Conservation (phyloP, 495 filamentous ascomycete species). For the Neurospora sp. region DNA sequence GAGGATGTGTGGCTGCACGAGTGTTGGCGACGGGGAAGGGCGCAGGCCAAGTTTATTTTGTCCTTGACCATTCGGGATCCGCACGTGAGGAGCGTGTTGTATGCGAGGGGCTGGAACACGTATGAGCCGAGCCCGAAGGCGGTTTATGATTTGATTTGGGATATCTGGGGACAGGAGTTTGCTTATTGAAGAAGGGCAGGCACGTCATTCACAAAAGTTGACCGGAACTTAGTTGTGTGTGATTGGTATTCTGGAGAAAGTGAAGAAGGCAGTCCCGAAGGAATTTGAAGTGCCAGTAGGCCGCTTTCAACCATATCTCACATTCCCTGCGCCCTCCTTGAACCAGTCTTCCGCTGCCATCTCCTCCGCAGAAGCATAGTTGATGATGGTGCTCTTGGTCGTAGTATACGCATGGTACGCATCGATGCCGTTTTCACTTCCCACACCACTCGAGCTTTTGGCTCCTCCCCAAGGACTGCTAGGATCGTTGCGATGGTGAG, state of each 20-base stretch:
- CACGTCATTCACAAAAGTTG: not conserved
- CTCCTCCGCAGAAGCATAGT: conserved; percentile 39
- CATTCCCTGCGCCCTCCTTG: conserved; percentile 28
- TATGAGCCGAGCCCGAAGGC: not conserved
- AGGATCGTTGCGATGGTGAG: conserved; percentile 52
- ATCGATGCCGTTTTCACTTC: conserved; percentile 48
- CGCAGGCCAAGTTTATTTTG: not conserved
- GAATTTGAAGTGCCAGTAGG: not conserved
- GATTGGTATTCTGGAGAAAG: not conserved
- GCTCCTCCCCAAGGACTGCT: conserved; percentile 51
- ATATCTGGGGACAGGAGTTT: not conserved
- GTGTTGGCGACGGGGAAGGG: not conserved
- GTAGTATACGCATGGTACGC: conserved; percentile 49
- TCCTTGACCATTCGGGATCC: not conserved
- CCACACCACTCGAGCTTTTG: conserved; percentile 42
- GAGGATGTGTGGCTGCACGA: not conserved
- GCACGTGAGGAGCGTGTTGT: not conserved
- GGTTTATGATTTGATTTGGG: not conserved
- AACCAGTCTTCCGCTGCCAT: conserved; percentile 40
- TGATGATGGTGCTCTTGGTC: conserved; percentile 49
- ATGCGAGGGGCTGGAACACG: not conserved
- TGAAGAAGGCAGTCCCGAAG: not conserved
- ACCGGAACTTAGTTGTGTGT: not conserved
- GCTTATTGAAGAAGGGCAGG: not conserved
- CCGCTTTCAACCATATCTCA: conserved; percentile 32